Evolutionary conservation across 805 yeast species (phyloP).

Genomic region (Candida awuae): DNA sequence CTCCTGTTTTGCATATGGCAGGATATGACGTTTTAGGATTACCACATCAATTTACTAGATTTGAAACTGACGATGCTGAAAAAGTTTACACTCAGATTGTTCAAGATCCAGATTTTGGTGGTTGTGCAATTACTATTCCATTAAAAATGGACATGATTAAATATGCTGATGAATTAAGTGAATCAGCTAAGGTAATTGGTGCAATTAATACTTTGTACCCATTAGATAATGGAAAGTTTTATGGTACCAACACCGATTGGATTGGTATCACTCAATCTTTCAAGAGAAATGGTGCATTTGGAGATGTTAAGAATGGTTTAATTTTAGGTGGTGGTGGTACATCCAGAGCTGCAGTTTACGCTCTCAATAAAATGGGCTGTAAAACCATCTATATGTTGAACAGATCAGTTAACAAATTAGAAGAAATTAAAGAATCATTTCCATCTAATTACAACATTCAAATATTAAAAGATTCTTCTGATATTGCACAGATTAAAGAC

Average conservation of each 20-base stretch:
- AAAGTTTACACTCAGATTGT: constrained; percentile 48
- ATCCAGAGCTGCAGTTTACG: constrained; percentile 87
- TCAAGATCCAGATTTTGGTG: constrained; percentile 59
- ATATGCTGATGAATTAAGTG: constrained; percentile 55
- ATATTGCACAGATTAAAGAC: constrained; percentile 36
- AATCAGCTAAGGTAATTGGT: constrained; percentile 77
- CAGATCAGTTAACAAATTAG: constrained; percentile 64
- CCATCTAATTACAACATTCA: constrained; percentile 50
- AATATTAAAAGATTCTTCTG: constrained; percentile 42
- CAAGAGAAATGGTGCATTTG: constrained; percentile 51
- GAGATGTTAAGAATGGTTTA: constrained; percentile 43
- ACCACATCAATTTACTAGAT: constrained; percentile 61
- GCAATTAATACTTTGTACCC: constrained; percentile 87
- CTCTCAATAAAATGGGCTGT: constrained; percentile 75
- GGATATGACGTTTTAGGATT: constrained; percentile 68
- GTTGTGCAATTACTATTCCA: constrained; percentile 94
- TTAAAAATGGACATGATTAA: constrained; percentile 74
- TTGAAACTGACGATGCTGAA: constrained; percentile 58
- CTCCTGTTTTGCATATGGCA: constrained; percentile 80
- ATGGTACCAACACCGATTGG: constrained; percentile 96
- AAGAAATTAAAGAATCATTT: constrained; percentile 51
- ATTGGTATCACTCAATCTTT: constrained; percentile 73
- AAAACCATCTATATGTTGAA: constrained; percentile 67
- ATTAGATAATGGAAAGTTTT: constrained; percentile 39
- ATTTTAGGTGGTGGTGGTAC: constrained; percentile 98